Evolutionary conservation across 2,329 filamentous ascomycete species (phyloP), one percentile per base, ranked within the genome.

Genomic region (Endothia cerciana): DNA sequence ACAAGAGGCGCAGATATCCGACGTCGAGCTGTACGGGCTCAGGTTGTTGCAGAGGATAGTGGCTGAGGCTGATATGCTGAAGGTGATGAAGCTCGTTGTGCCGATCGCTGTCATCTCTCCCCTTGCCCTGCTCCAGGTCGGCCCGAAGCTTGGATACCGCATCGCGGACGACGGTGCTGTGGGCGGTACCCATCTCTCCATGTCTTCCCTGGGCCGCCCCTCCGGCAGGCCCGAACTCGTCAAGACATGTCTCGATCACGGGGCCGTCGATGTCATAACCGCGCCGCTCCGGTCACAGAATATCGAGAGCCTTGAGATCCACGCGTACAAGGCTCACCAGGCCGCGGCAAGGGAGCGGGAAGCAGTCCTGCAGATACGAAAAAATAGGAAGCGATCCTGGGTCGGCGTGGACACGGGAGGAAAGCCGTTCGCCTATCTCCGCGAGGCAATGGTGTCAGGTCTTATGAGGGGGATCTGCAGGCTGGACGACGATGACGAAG

Each of bases 391-490:
- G 77, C 87, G 93, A 62, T 97, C 94, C 0, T 97, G 94, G 94
- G 93, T 97, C 51, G 93, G 94, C 33, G 85, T 96, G 13, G 87
- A 92, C 73, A 68, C 66, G 15, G 91, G 94, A 71, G 87, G 92
- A 71, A 91, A 94, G 75, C 93, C 93, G 1, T 97, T 93, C 79
- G 89, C 92, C 19, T 97, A 97, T 78, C 80, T 97, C 63, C 86
- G 94, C 67, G 94, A 97, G 79, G 92, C 91, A 60, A 97, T 97
- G 93, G 94, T 97, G 5, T 95, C 93, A 1, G 89, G 89, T 65
- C 83, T 97, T 65, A 95, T 97, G 91, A 90, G 89, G 73, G 89
- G 92, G 45, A 97, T 97, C 63, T 97, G 94, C 77, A 91, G 90
- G 69, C 86, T 84, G 49, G 80, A 79, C 80, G 74, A 88, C 83